Conservation (phyloP, 495 filamentous ascomycete genomes). For the Cercophora newfieldiana region DNA sequence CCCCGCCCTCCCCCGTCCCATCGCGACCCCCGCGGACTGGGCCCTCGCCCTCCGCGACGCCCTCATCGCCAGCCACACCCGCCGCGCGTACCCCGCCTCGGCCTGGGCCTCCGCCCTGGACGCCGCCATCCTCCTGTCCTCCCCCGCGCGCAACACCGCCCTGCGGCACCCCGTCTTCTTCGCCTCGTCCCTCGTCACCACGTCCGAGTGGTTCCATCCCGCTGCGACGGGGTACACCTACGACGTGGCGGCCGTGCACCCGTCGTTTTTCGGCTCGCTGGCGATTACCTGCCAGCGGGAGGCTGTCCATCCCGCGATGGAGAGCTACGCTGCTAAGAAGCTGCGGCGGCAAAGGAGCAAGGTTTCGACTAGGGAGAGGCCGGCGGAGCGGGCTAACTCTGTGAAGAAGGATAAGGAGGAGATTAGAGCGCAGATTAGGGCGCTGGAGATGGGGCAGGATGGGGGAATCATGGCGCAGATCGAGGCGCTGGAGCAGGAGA, state of each 20-base stretch:
- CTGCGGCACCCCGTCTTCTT: constrained; percentile 44
- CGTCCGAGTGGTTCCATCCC: constrained; percentile 39
- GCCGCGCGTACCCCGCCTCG: constrained; percentile 18
- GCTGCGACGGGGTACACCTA: constrained; percentile 38
- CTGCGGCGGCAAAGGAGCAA: constrained; percentile 21
- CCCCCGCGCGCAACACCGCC: constrained; percentile 29
- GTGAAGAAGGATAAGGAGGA: constrained; percentile 17
- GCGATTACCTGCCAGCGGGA: constrained; percentile 30
- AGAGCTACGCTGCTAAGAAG: constrained; percentile 24
- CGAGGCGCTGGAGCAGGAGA: constrained; percentile 39
- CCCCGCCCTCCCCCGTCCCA: constrained; percentile 30
- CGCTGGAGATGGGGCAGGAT: constrained; percentile 19
- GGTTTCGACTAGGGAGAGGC: constrained; percentile 3
- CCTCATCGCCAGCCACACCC: constrained; percentile 3
- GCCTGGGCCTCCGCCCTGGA: constrained; percentile 24
- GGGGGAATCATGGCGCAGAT: constrained; percentile 34
- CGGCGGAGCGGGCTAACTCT: background rate
- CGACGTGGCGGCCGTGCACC: constrained; percentile 33
- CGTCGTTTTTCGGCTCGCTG: constrained; percentile 41
- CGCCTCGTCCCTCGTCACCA: constrained; percentile 31
- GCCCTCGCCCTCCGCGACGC: constrained; percentile 19
- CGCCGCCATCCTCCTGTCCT: constrained; percentile 30
- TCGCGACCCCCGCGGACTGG: constrained; percentile 24
- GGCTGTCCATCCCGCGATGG: constrained; percentile 36
- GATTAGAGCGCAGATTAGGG: constrained; percentile 19